Evolutionary conservation across 805 yeast genomes (phyloP), one percentile per base, ranked within the genome.

Genomic region (Suhomyces emberorum): DNA sequence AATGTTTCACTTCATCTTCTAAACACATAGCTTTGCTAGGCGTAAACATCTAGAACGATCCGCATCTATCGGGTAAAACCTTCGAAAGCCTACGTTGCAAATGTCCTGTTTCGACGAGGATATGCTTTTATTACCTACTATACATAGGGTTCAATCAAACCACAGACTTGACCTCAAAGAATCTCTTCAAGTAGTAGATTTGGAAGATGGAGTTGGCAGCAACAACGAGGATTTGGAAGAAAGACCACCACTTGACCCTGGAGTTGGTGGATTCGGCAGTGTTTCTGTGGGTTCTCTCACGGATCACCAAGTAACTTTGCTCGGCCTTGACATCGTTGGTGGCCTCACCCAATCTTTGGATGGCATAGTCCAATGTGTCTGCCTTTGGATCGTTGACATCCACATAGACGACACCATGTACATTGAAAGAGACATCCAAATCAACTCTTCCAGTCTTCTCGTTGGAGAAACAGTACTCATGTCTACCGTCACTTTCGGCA

Each of bases 251-350:
- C 65, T 91, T 91, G 47, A 91, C 98, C 54, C 98, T 80, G 37
- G 93, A 83, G 64, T 91, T 91, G 30, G 98, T 91, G 16, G 95
- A 85, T 67, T 91, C 98, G 4, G 98, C 98, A 7, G 98, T 91
- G 68, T 91, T 93, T 77, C 98, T 84, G 63, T 91, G 98, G 11
- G 95, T 85, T 69, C 97, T 83, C 67, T 91, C 98, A 66, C 98
- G 81, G 43, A 91, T 88, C 32, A 89, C 95, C 51, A 93, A 81
- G 65, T 93, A 93, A 51, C 86, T 77, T 55, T 83, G 95, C 65
- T 93, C 98, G 51, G 88, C 91, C 66, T 85, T 84, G 42, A 93
- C 88, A 51, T 88, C 96, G 51, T 79, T 78, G 26, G 95, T 81
- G 48, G 86, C 70, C 45, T 84, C 83, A 47, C 79, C 67, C 53